phyloP scores from a whole-genome alignment of 228 moss, liverwort and hornwort genomes.

The Sphagnum magellanicum region DNA sequence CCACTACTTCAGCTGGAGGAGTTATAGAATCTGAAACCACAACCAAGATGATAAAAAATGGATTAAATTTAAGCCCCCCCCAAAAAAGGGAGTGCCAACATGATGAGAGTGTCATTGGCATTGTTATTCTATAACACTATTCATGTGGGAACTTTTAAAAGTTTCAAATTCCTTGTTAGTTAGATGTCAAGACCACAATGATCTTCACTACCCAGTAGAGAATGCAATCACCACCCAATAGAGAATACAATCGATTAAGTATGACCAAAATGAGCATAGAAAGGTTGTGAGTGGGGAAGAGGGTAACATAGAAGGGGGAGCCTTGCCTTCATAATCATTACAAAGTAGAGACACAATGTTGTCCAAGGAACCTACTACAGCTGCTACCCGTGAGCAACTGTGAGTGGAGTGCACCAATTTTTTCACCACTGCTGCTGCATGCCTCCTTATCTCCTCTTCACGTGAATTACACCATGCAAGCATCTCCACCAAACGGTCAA shows the following conservation, averaged over 20 bases:
- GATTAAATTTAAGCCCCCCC: too few relatives aligned
- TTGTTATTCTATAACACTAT: too few relatives aligned
- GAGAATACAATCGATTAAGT: not conserved
- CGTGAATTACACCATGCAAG: conserved; percentile 58
- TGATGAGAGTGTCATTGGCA: too few relatives aligned
- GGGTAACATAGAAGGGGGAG: too few relatives aligned
- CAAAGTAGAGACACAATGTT: conserved; percentile 54
- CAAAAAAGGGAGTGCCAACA: too few relatives aligned
- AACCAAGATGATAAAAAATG: too few relatives aligned
- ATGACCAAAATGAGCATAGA: too few relatives aligned
- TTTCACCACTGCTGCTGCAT: conserved; percentile 58
- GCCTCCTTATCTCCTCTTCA: conserved; percentile 49
- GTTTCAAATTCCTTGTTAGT: too few relatives aligned
- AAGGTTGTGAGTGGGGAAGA: too few relatives aligned
- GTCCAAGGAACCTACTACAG: conserved; percentile 64
- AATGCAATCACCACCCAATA: not conserved
- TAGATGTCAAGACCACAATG: not conserved
- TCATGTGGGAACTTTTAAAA: too few relatives aligned
- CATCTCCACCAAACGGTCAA: conserved; percentile 77
- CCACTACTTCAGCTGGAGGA: not conserved
- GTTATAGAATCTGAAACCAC: too few relatives aligned
- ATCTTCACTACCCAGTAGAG: not conserved
- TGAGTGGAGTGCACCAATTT: conserved; percentile 52
- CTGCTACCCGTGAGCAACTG: conserved; percentile 60
- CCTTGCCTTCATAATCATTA: conserved; percentile 4